Evolutionary conservation across 129 eudicot species (phyloP).

Genomic region (Cynara cardunculus): DNA sequence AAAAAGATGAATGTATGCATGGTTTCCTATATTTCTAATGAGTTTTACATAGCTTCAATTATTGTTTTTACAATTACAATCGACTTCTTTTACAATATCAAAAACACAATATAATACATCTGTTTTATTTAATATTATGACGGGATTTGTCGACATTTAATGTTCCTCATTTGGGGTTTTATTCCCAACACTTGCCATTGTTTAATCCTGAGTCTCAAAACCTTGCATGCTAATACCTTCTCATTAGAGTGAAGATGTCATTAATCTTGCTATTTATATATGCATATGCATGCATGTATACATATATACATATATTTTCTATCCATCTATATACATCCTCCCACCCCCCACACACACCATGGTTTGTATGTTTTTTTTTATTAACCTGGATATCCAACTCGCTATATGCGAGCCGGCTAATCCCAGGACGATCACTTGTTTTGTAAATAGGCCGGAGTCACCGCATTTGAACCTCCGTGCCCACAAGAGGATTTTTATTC

Average conservation of each 20-base stretch:
- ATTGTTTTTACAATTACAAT: background rate
- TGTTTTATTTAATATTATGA: constrained; percentile 15
- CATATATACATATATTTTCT: too few relatives aligned
- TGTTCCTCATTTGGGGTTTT: constrained; percentile 25
- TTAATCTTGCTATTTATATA: background rate
- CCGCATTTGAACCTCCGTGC: too few relatives aligned
- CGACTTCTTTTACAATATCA: background rate
- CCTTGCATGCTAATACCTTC: constrained; percentile 7
- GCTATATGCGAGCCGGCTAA: too few relatives aligned
- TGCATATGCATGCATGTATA: background rate
- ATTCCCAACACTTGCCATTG: constrained; percentile 29
- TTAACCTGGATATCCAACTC: too few relatives aligned
- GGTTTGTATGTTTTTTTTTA: too few relatives aligned
- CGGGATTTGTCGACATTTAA: constrained; percentile 22
- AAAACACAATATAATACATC: background rate
- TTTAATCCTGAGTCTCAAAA: constrained; percentile 9
- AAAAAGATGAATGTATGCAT: background rate
- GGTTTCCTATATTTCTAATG: background rate
- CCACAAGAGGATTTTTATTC: too few relatives aligned
- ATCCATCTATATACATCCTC: too few relatives aligned
- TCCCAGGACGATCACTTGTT: too few relatives aligned
- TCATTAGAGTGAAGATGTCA: background rate
- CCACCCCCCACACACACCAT: too few relatives aligned
- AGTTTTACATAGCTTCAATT: background rate
- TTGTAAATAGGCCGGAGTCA: too few relatives aligned